These are phyloP conservation scores for Irpex sp. DNA, from an alignment of 1,284 basidiomycete genomes.

Conservation along the genomic window DNA sequence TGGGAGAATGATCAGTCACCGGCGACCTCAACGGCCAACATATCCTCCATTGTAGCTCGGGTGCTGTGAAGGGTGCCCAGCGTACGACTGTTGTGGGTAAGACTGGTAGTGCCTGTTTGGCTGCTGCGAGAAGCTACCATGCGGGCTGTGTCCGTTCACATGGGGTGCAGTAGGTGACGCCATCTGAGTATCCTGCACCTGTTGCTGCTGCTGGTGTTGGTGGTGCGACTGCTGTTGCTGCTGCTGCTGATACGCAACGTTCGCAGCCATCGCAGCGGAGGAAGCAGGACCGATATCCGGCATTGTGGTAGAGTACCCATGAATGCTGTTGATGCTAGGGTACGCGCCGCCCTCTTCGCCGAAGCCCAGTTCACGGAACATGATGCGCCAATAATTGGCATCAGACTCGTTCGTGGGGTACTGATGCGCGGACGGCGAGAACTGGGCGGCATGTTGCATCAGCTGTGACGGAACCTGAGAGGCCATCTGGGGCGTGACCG, in stretches of 20 bases:
- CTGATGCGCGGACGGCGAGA: conserved; percentile 1
- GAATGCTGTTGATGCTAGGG: background rate
- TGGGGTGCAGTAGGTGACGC: background rate
- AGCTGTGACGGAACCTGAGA: background rate
- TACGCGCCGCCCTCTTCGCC: conserved; percentile 16
- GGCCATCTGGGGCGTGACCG: background rate
- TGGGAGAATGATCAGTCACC: background rate
- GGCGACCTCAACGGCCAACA: conserved; percentile 3
- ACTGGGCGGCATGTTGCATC: background rate
- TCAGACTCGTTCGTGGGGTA: conserved; percentile 41
- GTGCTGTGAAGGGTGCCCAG: conserved; percentile 1
- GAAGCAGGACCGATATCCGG: conserved; percentile 4
- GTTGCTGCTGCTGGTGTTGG: background rate
- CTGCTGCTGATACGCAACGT: background rate
- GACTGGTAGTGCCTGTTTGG: conserved; percentile 7
- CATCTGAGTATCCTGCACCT: background rate
- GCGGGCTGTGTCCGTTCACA: background rate
- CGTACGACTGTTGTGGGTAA: conserved; percentile 11
- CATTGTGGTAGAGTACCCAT: conserved; percentile 5
- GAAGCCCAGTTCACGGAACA: conserved; percentile 64
- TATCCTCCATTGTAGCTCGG: conserved; percentile 2
- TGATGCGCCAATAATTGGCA: conserved; percentile 61
- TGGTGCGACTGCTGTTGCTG: no score
- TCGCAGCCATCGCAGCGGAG: background rate
- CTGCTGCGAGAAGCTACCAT: background rate